Conservation (phyloP, 257 asterid genomes). For the Nicotiana tomentosiformis region DNA sequence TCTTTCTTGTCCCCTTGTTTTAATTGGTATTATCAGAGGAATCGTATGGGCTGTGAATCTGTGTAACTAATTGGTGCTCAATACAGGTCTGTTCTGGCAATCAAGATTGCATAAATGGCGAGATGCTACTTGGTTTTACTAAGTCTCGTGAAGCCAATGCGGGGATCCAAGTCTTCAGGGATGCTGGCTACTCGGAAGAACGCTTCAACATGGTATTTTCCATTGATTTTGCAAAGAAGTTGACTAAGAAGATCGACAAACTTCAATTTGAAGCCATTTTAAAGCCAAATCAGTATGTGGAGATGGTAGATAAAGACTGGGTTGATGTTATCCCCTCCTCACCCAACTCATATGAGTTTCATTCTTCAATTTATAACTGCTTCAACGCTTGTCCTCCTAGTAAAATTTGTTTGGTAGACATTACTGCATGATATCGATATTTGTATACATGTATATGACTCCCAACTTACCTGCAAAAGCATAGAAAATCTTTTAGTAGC, state of each 20-base stretch:
- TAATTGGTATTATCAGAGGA: not conserved
- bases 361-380: constrained; percentile 55
- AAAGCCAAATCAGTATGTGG: constrained; percentile 35
- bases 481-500: not conserved
- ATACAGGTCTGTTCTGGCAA: constrained; percentile 47
- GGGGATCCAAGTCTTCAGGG: constrained; percentile 44
- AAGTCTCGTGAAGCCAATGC: constrained; percentile 47
- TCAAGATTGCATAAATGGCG: constrained; percentile 18
- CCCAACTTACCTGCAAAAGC: not conserved
- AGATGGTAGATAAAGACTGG: constrained; percentile 70
- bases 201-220: constrained; percentile 50
- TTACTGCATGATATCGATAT: constrained; percentile 15
- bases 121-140: constrained; percentile 54
- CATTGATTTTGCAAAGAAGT: constrained; percentile 48
- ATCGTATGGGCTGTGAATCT: not conserved
- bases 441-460: not conserved
- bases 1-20: not conserved
- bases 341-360: constrained; percentile 69
- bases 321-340: constrained; percentile 49
- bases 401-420: constrained; percentile 53
- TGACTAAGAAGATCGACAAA: constrained; percentile 41
- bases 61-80: not conserved
- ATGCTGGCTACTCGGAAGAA: constrained; percentile 25
- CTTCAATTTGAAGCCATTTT: constrained; percentile 51
- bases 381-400: constrained; percentile 40